phyloP scores from a whole-genome alignment of 108 stramenopile species.

The Chaetoceros tenuissimus region DNA sequence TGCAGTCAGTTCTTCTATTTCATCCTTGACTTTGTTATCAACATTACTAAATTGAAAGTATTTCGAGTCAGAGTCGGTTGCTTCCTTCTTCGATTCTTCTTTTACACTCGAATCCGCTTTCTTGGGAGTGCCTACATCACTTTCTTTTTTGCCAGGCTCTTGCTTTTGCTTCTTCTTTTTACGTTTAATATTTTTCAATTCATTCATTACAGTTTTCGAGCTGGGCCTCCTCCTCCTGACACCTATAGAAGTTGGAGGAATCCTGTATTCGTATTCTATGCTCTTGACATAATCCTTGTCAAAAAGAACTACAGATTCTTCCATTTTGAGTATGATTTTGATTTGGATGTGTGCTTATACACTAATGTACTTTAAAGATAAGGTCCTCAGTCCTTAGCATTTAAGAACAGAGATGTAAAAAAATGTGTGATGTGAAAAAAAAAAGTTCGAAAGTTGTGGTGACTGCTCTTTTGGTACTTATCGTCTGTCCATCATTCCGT shows the following conservation, averaged over 20 bases:
- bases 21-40: too few relatives aligned
- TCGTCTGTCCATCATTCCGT: too few relatives aligned
- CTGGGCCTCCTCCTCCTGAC: conserved; percentile 32
- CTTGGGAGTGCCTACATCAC: background rate
- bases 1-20: background rate
- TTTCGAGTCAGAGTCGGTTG: background rate
- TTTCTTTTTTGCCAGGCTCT: conserved; percentile 3
- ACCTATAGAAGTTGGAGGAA: conserved; percentile 46
- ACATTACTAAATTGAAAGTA: too few relatives aligned
- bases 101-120: background rate
- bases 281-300: background rate
- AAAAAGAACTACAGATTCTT: background rate
- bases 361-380: too few relatives aligned
- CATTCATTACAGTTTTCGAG: conserved; percentile 9
- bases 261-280: background rate
- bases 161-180: background rate
- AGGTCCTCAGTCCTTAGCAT: too few relatives aligned
- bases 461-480: background rate
- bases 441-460: background rate
- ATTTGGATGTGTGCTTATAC: too few relatives aligned
- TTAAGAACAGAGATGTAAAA: too few relatives aligned
- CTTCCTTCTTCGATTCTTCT: background rate
- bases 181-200: background rate
- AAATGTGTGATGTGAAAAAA: too few relatives aligned
- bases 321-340: too few relatives aligned